A percentile compares a stretch with the other conserved stretches of the same genome.
Evolutionary conservation across 345 rosid species (phyloP).

Genomic region (Boechera divaricarpa): DNA sequence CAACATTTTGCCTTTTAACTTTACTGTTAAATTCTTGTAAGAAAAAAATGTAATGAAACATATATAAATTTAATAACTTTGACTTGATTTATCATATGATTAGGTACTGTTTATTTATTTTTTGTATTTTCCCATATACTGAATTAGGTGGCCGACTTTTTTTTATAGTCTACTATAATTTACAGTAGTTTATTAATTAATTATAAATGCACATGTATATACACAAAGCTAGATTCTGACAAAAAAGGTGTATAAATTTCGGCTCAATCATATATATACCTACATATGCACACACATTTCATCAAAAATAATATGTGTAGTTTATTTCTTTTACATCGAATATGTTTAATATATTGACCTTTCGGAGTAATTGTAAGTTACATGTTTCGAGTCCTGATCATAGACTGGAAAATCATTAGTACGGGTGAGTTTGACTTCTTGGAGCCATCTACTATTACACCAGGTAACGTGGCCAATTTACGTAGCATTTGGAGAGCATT

Average conservation of each 20-base stretch:
- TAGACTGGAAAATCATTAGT: not conserved
- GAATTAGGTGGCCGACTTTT: not conserved
- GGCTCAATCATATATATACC: not conserved
- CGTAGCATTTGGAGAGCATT: not conserved
- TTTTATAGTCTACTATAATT: not conserved
- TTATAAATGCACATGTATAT: not conserved
- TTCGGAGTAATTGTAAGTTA: not conserved
- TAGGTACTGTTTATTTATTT: not conserved
- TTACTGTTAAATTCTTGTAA: not conserved
- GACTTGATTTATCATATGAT: not conserved
- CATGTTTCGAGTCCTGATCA: not conserved
- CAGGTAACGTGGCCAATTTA: not conserved
- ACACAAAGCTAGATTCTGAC: not conserved
- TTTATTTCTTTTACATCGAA: not conserved
- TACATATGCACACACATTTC: not conserved
- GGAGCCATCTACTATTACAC: not conserved
- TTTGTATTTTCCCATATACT: slow-evolving; percentile 1
- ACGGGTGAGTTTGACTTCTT: no score
- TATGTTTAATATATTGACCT: not conserved
- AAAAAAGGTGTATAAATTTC: not conserved
- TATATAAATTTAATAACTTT: not conserved
- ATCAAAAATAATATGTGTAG: no score
- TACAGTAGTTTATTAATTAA: not conserved
- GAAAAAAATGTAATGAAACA: not conserved
- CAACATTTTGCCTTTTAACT: slow-evolving; percentile 21